Base-by-base conservation (phyloP, 257 asterid species). In the Nicotiana sylvestris region DNA sequence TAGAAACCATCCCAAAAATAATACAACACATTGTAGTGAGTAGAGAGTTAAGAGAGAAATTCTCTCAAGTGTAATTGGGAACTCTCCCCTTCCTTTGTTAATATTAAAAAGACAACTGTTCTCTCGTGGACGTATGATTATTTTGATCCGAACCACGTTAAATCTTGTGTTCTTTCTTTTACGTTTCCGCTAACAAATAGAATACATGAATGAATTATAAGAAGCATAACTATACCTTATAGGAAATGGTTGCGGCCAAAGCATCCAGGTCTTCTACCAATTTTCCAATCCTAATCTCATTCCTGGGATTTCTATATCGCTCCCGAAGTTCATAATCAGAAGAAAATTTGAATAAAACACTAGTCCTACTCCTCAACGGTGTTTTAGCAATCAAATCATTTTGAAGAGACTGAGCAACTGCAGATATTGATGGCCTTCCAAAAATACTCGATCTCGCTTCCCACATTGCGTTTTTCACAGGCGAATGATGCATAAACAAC, bases 241-340 rank as follows among this genome's bases (percentile, higher is more conserved):
- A 91, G 16, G 97, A 92, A 25, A 93, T 95, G 32, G 97, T 95
- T 57, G 98, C 98, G 58, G 97, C 98, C 85, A 95, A 87, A 86
- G 98, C 98, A 87, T 95, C 98, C 82, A 95, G 92, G 80, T 95
- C 98, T 82, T 95, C 98, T 21, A 95, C 92, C 91, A 95, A 85
- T 64, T 93, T 95, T 83, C 96, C 98, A 81, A 90, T 84, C 86
- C 98, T 90, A 77, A 95, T 89, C 89, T 87, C 92, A 87, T 92
- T 91, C 95, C 93, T 90, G 0, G 98, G 94, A 86, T 95, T 92
- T 82, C 97, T 90, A 60, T 95, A 95, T 85, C 94, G 96, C 86
- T 91, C 98, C 79, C 95, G 84, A 35, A 95, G 97, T 16, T 86
- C 81, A 83, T 57, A 91, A 88, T 95, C 98, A 53, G 82, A 84